These are phyloP conservation scores for Thelephora ganbajun DNA, from an alignment of 768 basidiomycete species.

Conservation along the genomic window DNA sequence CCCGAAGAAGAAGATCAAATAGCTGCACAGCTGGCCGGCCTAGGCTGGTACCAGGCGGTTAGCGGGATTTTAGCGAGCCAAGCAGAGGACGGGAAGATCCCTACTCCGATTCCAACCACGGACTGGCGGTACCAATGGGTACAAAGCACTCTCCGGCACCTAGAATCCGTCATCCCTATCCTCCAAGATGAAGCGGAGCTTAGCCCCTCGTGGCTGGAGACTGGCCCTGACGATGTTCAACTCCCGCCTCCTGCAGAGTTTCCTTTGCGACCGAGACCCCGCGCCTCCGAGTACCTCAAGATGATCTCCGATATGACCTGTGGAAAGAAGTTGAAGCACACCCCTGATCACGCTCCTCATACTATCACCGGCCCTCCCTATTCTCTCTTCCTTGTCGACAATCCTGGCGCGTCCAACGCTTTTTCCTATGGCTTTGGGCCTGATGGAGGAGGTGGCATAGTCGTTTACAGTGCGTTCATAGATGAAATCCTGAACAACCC, in stretches of 20 bases:
- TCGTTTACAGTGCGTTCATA: slow-evolving; percentile 88
- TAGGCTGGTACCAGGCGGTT: slow-evolving; percentile 80
- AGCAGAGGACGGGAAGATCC: slow-evolving; percentile 39
- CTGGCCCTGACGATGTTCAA: slow-evolving; percentile 35
- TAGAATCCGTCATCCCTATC: slow-evolving; percentile 64
- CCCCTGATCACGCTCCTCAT: slow-evolving; percentile 24
- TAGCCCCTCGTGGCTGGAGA: slow-evolving; percentile 41
- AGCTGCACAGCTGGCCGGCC: slow-evolving; percentile 64
- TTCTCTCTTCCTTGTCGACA: slow-evolving; percentile 79
- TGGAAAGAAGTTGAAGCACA: slow-evolving; percentile 25
- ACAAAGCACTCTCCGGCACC: slow-evolving; percentile 53
- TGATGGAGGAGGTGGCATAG: slow-evolving; percentile 83
- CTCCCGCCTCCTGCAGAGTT: slow-evolving; percentile 72
- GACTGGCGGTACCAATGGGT: slow-evolving; percentile 95
- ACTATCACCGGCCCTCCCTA: slow-evolving; percentile 74
- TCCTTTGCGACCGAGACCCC: slow-evolving; percentile 74
- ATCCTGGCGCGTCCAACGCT: slow-evolving; percentile 74
- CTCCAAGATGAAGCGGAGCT: slow-evolving; percentile 45
- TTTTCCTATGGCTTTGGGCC: slow-evolving; percentile 95
- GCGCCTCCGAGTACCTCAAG: slow-evolving; percentile 61
- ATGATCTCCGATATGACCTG: slow-evolving; percentile 36
- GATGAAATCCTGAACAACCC: slow-evolving; percentile 54
- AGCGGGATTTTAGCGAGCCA: slow-evolving; percentile 43
- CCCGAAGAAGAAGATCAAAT: slow-evolving; percentile 91
- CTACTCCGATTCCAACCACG: slow-evolving; percentile 46